Evolutionary conservation across 768 basidiomycete species (phyloP), one percentile per base, ranked within the genome.

Genomic region (Hypholoma fasciculare): DNA sequence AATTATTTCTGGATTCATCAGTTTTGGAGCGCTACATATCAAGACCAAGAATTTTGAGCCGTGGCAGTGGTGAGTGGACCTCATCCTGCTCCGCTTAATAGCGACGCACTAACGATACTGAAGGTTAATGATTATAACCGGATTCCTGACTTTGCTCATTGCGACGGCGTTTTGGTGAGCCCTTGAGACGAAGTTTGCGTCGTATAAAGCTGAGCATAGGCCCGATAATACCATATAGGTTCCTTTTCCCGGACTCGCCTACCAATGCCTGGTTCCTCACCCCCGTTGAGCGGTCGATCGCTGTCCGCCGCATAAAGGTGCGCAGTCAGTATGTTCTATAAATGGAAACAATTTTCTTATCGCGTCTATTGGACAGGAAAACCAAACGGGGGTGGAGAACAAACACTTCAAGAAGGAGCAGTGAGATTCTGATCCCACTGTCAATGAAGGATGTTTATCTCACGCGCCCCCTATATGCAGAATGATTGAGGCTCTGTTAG

Each of bases 371-470:
- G 30, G 20, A 6, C 61, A 86, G 83, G 81, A 76, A 70, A 90
- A 91, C 61, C 89, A 92, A 82, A 88, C 88, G 0, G 91, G 90
- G 30, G 82, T 91, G 9, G 90, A 92, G 71, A 92, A 90, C 67
- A 93, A 92, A 64, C 79, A 79, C 52, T 92, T 89, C 74, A 92
- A 92, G 74, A 83, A 78, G 53, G 87, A 90, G 38, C 90, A 92
- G 89, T 90, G 55, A 61, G 87, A 78, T 42, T 42, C 34, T 13
- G n/a, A 12, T 30, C 7, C 20, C 16, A 19, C 17, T 34, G 39
- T 51, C 17, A 11, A 26, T 11, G 26, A 47, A 38, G 9, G 0
- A 54, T 36, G 43, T 51, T 46, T n/a, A 49, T 30, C 38, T 30
- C 39, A 38, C 17, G 46, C 59, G 27, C 47, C 17, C 7, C 11